Conservation (phyloP, 768 basidiomycete genomes). For the Suillus alpinus region DNA sequence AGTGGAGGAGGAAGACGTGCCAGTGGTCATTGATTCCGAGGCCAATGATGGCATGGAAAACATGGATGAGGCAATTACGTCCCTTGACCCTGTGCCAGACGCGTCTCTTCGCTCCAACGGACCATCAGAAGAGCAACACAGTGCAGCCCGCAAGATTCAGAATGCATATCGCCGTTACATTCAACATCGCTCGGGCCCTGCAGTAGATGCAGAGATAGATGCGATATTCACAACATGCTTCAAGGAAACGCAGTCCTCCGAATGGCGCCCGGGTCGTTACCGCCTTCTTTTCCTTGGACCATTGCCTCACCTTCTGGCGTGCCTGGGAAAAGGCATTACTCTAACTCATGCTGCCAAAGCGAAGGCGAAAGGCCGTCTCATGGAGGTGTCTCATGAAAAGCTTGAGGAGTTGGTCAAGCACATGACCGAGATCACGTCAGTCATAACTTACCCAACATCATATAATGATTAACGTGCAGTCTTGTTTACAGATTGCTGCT, state of each 20-base stretch:
- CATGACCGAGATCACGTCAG: conserved; percentile 33
- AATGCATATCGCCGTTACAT: conserved; percentile 10
- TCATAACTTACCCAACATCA: not conserved
- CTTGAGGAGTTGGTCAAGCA: conserved; percentile 33
- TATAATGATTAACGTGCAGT: not conserved
- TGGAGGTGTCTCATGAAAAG: conserved; percentile 26
- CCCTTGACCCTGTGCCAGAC: conserved; percentile 3
- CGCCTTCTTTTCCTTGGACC: conserved; percentile 34
- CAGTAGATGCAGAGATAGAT: conserved; percentile 15
- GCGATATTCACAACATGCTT: conserved; percentile 28
- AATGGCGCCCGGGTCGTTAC: conserved; percentile 33
- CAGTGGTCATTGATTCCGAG: not conserved
- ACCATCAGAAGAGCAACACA: conserved; percentile 23
- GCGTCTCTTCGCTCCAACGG: conserved; percentile 16
- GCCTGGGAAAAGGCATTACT: conserved; percentile 33
- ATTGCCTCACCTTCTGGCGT: conserved; percentile 41
- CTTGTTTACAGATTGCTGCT: conserved; percentile 21
- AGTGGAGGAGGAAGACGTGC: conserved; percentile 5
- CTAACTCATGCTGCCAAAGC: conserved; percentile 27
- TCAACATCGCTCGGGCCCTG: not conserved
- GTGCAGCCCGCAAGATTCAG: conserved; percentile 23
- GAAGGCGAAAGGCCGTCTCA: conserved; percentile 25
- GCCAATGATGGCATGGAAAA: conserved; percentile 1
- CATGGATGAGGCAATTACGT: not conserved
- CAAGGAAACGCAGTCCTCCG: conserved; percentile 20